Percentiles rank a stretch among this genome's conserved stretches.
phyloP scores from a whole-genome alignment of 192 early-diverging fungal genomes.

The Backusella australiensis region DNA sequence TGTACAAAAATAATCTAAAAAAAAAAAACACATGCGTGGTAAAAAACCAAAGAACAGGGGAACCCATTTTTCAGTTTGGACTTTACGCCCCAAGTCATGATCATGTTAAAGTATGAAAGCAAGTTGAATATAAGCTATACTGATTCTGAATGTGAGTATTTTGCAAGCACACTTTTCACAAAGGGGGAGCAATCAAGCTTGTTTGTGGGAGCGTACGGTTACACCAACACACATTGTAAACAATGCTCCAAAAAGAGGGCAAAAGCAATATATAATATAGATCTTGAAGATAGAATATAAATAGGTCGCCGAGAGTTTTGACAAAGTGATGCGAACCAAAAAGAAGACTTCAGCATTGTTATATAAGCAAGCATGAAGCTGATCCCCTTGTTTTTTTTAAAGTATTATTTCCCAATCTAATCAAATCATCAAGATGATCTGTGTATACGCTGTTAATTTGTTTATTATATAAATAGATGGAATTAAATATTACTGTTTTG shows the following conservation, averaged over 20 bases:
- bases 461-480: neutral
- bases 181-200: neutral
- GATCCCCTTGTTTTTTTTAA: neutral
- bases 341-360: neutral
- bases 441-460: neutral
- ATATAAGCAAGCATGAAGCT: neutral
- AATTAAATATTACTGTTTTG: neutral
- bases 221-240: neutral
- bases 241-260: neutral
- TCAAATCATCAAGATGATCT: neutral
- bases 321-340: neutral
- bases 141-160: neutral
- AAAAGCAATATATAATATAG: neutral
- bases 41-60: too few species aligned
- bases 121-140: too few species aligned
- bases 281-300: too few species aligned
- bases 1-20: too few species aligned
- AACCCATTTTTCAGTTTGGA: too few species aligned
- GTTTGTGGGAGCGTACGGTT: neutral
- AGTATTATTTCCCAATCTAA: neutral
- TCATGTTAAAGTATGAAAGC: too few species aligned
- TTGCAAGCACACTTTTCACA: neutral
- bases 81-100: too few species aligned
- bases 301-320: too few species aligned
- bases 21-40: too few species aligned